These are phyloP conservation scores for Chaetomium tenue DNA, from an alignment of 495 filamentous ascomycete species.

Conservation along the genomic window DNA sequence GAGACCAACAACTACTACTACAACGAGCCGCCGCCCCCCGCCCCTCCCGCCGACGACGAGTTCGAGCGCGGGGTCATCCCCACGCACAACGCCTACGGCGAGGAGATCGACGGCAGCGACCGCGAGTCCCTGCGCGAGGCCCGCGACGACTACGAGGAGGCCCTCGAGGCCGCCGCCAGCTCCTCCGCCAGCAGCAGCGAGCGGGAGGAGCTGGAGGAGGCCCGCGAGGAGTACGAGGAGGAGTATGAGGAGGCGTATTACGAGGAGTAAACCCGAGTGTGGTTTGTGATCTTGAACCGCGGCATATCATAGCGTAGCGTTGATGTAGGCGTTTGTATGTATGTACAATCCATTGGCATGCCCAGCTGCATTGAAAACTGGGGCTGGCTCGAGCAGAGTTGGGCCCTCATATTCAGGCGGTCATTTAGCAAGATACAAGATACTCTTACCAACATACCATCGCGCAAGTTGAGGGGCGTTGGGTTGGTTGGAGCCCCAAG, in stretches of 20 bases:
- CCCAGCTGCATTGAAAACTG: too few species aligned
- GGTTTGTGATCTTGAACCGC: too few species aligned
- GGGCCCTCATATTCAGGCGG: too few species aligned
- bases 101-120: slow-evolving; percentile 42
- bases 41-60: slow-evolving; percentile 16
- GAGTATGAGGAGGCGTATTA: slow-evolving; percentile 52
- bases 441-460: too few species aligned
- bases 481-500: too few species aligned
- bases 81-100: slow-evolving; percentile 35
- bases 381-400: too few species aligned
- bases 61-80: slow-evolving; percentile 23
- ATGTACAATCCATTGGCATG: too few species aligned
- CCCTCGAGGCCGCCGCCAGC: slow-evolving; percentile 36
- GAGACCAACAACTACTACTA: slow-evolving; percentile 35
- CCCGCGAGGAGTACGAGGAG: slow-evolving; percentile 47
- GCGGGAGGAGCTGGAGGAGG: slow-evolving; percentile 44
- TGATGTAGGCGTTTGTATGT: too few species aligned
- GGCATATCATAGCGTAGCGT: too few species aligned
- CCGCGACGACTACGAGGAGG: slow-evolving; percentile 42
- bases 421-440: too few species aligned
- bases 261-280: slow-evolving; percentile 31
- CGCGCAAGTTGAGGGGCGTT: too few species aligned
- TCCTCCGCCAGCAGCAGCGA: slow-evolving; percentile 46
- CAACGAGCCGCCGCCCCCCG: slow-evolving; percentile 30
- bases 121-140: slow-evolving; percentile 43